Base-by-base conservation (phyloP, 352 stramenopile genomes). In the Saprolegnia diclina region DNA sequence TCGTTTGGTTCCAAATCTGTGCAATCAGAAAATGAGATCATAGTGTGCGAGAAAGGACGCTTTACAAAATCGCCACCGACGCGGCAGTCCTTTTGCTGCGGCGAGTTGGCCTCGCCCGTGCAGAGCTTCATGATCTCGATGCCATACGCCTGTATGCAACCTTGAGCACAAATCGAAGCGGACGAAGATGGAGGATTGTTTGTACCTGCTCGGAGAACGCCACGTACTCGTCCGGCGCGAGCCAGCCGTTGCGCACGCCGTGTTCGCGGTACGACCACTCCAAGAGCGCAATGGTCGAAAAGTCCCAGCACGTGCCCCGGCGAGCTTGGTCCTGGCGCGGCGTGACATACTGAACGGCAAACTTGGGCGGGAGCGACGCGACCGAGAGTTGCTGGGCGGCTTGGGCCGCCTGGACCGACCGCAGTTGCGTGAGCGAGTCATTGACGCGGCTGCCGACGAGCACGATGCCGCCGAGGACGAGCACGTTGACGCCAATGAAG, bases 241-340 rank as follows among this genome's bases (percentile, higher is more conserved):
- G 82, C 85, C 85, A 92, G 35, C 80, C 82, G 29, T 87, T 82
- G 40, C 65, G 67, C 32, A 91, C 70, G 48, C 82, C 85, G 22
- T 89, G 77, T 32, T 81, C 81, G 29, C 85, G 79, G 69, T 92
- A 92, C 62, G 82, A 90, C 65, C 89, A 81, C 72, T 92, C 85
- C 40, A 92, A 69, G 62, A 91, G 86, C 26, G 79, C 79, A 52
- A 92, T 84, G 7, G 85, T 91, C 2, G 85, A 82, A 57, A 92
- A 92, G 72, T 92, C 85, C 85, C 85, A 92, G 72, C 85, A 92
- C 4, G 82, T 92, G 44, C 85, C 85, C 44, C 85, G 85, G 44
- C 85, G 79, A 56, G 82, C 80, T 67, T 92, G 84, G 56, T 92
- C 77, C 69, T 90, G 77, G 0, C 84, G 82, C 22, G 82, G 84